Percentiles rank a stretch among this genome's conserved stretches.
Conservation (phyloP, 371 early-diverging fungal species). For the Mortierella sp. region DNA sequence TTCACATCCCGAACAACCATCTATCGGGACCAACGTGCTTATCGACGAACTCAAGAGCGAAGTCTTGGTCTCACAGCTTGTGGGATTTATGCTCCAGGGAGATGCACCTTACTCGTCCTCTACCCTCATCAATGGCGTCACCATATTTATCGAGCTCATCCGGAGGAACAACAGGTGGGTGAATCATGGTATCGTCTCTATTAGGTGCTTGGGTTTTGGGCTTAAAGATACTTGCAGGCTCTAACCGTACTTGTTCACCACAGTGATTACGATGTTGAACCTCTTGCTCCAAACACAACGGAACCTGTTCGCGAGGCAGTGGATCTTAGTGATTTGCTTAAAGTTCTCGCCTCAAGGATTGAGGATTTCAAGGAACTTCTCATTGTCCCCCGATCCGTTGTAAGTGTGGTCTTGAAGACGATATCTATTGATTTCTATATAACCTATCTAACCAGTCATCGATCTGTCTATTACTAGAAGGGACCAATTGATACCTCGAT, state of each 20-base stretch:
- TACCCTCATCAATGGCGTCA: slow-evolving; percentile 89
- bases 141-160: slow-evolving; percentile 95
- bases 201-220: neutral
- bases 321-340: slow-evolving; percentile 83
- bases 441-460: neutral
- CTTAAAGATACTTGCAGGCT: too few species aligned
- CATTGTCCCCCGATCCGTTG: slow-evolving; percentile 66
- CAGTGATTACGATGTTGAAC: slow-evolving; percentile 67
- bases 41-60: slow-evolving; percentile 87
- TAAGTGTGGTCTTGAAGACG: slow-evolving; percentile 36
- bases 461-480: slow-evolving; percentile 29
- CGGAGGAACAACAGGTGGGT: slow-evolving; percentile 85
- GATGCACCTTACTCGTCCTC: slow-evolving; percentile 81
- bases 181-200: neutral
- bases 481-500: slow-evolving; percentile 71
- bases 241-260: neutral
- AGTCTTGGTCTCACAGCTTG: slow-evolving; percentile 72
- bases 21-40: slow-evolving; percentile 75
- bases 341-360: slow-evolving; percentile 77
- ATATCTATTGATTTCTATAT: neutral
- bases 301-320: slow-evolving; percentile 58
- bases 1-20: slow-evolving; percentile 73
- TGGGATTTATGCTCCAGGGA: slow-evolving; percentile 88
- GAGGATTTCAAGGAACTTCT: slow-evolving; percentile 73
- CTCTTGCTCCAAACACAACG: slow-evolving; percentile 38